phyloP scores from a whole-genome alignment of 371 early-diverging fungal species.

The Haplosporangium sp. region DNA sequence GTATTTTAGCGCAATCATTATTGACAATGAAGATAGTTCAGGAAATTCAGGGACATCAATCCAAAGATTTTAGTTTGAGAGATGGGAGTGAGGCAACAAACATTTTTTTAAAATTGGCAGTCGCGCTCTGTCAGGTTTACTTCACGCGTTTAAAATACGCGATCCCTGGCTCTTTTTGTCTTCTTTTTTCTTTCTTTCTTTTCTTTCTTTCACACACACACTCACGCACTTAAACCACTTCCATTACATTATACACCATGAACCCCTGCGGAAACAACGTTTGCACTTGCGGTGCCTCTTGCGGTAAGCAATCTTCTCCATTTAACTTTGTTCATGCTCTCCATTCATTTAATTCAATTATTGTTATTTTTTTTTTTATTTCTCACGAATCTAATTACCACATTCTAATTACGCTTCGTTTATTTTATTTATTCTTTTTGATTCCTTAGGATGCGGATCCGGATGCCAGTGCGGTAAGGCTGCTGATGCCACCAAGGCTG shows the following conservation, averaged over 20 bases:
- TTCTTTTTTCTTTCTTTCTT: neutral
- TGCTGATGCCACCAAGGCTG: slow-evolving; percentile 19
- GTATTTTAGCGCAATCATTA: too few relatives aligned
- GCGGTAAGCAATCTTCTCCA: slow-evolving; percentile 26
- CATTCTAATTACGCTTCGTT: neutral
- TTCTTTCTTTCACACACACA: neutral
- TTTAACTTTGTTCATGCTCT: too few relatives aligned
- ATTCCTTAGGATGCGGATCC: slow-evolving; percentile 39
- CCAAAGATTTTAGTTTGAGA: too few relatives aligned
- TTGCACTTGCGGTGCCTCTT: slow-evolving; percentile 51
- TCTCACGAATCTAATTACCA: neutral
- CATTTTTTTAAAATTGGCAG: too few relatives aligned
- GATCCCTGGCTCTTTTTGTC: neutral
- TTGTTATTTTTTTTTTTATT: neutral
- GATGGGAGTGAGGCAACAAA: too few relatives aligned
- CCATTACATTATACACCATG: slow-evolving; percentile 15
- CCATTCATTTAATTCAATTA: neutral
- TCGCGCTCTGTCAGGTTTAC: too few relatives aligned
- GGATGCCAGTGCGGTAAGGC: slow-evolving; percentile 55
- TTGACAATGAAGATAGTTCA: too few relatives aligned
- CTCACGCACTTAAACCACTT: neutral
- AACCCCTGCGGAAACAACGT: slow-evolving; percentile 55
- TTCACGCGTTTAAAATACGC: too few relatives aligned
- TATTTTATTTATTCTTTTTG: neutral
- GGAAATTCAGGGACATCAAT: too few relatives aligned